Percentiles rank a stretch among this genome's conserved stretches.
These are phyloP conservation scores for Trichomonas gallinae DNA, from an alignment of 208 protist genomes.

Conservation along the genomic window DNA sequence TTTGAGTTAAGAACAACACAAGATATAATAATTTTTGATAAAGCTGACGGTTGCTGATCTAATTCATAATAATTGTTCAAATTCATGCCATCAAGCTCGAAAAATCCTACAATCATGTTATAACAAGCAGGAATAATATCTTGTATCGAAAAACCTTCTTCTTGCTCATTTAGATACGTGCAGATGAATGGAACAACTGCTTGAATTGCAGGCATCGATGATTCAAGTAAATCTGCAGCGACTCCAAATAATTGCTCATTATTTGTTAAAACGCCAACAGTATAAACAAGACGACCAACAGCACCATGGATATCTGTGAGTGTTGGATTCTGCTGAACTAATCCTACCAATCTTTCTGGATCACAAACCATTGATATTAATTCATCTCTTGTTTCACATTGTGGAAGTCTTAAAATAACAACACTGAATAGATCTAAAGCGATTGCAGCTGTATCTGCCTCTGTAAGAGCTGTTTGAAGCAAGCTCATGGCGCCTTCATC, in stretches of 20 bases:
- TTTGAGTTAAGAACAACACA: background rate
- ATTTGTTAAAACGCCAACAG: background rate
- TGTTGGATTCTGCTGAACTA: background rate
- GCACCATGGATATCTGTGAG: background rate
- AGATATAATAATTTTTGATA: background rate
- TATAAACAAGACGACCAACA: background rate
- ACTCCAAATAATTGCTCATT: background rate
- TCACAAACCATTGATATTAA: background rate
- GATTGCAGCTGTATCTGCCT: background rate
- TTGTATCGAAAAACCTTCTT: background rate
- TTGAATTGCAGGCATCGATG: background rate
- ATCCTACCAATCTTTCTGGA: background rate
- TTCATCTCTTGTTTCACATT: background rate
- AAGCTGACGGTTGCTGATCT: background rate
- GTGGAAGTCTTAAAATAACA: background rate
- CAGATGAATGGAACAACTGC: background rate
- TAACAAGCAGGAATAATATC: background rate
- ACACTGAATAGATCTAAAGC: background rate
- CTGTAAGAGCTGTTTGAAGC: background rate
- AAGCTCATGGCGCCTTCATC: background rate
- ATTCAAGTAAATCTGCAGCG: background rate
- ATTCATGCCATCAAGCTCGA: background rate
- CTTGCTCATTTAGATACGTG: background rate
- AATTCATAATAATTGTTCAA: background rate
- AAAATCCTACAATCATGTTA: background rate